A percentile compares a stretch with the other conserved stretches of the same genome.
Evolutionary conservation across 345 rosid species (phyloP).

Genomic region (Gossypium ekmanianum): DNA sequence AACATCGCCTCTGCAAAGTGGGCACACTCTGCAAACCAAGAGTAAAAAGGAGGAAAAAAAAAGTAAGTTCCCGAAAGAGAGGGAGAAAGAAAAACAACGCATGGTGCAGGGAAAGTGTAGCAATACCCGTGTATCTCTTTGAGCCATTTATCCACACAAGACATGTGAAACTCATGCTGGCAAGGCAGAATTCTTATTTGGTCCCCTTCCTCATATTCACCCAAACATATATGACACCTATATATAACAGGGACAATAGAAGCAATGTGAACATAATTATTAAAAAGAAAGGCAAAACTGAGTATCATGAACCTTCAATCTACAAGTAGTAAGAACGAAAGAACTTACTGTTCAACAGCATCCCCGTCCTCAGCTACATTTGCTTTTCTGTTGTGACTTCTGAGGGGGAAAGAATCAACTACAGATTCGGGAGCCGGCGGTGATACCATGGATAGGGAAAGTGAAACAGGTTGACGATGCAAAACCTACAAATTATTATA

Average conservation of each 20-base stretch:
- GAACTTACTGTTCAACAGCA: slow-evolving; percentile 54
- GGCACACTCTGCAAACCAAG: slow-evolving; percentile 53
- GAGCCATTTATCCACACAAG: slow-evolving; percentile 79
- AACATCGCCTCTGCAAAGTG: slow-evolving; percentile 71
- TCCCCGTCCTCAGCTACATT: slow-evolving; percentile 28
- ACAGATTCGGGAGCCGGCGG: slow-evolving; percentile 64
- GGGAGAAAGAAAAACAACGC: not conserved
- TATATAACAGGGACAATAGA: not conserved
- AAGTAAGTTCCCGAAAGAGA: not conserved
- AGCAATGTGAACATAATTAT: not conserved
- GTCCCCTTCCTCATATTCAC: slow-evolving; percentile 68
- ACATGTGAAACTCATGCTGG: slow-evolving; percentile 76
- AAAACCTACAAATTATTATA: slow-evolving; percentile 43
- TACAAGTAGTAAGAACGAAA: slow-evolving; percentile 3
- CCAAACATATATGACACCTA: slow-evolving; percentile 72
- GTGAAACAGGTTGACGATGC: slow-evolving; percentile 56
- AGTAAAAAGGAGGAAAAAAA: not conserved
- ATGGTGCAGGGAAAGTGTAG: not conserved
- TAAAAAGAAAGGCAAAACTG: not conserved
- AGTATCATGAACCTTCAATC: not conserved
- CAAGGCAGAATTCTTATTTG: slow-evolving; percentile 72
- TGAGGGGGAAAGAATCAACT: slow-evolving; percentile 65
- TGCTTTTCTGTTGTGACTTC: slow-evolving; percentile 39
- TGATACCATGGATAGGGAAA: slow-evolving; percentile 47
- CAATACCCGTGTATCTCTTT: slow-evolving; percentile 76